Conservation (phyloP, 2,329 filamentous ascomycete species). For the Colletotrichum gigasporum region DNA sequence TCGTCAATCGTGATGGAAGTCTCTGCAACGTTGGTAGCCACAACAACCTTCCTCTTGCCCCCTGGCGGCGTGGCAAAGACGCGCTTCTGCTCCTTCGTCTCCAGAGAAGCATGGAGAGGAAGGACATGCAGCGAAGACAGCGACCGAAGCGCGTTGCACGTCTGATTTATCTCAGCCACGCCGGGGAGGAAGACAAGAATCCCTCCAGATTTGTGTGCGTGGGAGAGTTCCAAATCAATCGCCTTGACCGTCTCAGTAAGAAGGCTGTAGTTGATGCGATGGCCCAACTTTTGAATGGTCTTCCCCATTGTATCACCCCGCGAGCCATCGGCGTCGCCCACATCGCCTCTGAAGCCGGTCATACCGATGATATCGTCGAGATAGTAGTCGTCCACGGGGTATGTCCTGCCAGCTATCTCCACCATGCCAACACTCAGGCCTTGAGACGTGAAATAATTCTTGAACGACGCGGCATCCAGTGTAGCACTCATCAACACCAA, state of each 20-base stretch:
- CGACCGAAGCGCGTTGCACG: constrained; percentile 73
- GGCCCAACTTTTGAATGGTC: constrained; percentile 76
- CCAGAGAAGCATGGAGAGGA: constrained; percentile 90
- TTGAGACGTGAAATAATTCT: constrained; percentile 80
- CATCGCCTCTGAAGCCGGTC: constrained; percentile 72
- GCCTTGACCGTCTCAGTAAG: constrained; percentile 81
- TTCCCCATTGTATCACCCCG: constrained; percentile 69
- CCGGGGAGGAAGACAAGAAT: constrained; percentile 97
- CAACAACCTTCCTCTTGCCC: constrained; percentile 90
- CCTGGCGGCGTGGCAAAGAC: constrained; percentile 82
- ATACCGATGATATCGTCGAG: constrained; percentile 86
- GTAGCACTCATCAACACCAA: constrained; percentile 97
- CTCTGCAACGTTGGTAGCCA: constrained; percentile 96
- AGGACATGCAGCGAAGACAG: constrained; percentile 76
- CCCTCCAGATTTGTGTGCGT: constrained; percentile 76
- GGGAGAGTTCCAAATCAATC: constrained; percentile 80
- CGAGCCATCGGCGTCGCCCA: constrained; percentile 56
- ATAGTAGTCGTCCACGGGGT: constrained; percentile 89
- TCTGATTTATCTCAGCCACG: constrained; percentile 88
- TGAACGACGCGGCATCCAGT: constrained; percentile 87
- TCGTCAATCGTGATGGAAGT: constrained; percentile 99
- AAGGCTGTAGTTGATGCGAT: constrained; percentile 91
- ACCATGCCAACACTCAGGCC: constrained; percentile 78
- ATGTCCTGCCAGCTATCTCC: constrained; percentile 89
- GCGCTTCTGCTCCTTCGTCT: constrained; percentile 85